Conservation (phyloP, 2,329 filamentous ascomycete genomes). For the Microsporum ferrugineum region DNA sequence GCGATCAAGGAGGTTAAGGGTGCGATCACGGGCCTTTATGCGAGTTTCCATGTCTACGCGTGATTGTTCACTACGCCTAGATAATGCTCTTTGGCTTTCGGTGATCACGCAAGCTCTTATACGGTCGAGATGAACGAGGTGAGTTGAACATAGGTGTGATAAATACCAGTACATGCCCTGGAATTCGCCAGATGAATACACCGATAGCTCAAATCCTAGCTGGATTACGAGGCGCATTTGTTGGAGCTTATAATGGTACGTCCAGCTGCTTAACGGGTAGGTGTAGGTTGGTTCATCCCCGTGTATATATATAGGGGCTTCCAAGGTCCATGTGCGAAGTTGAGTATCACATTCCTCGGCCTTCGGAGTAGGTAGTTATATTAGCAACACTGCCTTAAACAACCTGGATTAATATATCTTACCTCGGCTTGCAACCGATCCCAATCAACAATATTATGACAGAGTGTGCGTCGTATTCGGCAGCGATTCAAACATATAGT, state of each 20-base stretch:
- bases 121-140: slow-evolving; percentile 58
- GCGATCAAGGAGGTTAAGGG: slow-evolving; percentile 45
- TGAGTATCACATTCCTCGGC: slow-evolving; percentile 61
- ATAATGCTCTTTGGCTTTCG: slow-evolving; percentile 21
- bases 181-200: slow-evolving; percentile 78
- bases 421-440: slow-evolving; percentile 72
- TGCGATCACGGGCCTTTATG: slow-evolving; percentile 27
- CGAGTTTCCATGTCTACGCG: slow-evolving; percentile 16
- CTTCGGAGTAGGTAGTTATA: slow-evolving; percentile 16
- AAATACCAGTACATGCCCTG: slow-evolving; percentile 87
- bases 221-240: slow-evolving; percentile 81
- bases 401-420: slow-evolving; percentile 7
- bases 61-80: slow-evolving; percentile 10
- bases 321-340: slow-evolving; percentile 50
- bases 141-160: slow-evolving; percentile 57
- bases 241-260: slow-evolving; percentile 77
- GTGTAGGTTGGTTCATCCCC: slow-evolving; percentile 49
- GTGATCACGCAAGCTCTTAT: slow-evolving; percentile 54
- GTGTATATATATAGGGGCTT: slow-evolving; percentile 47
- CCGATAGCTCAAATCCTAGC: slow-evolving; percentile 83
- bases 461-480: slow-evolving; percentile 77
- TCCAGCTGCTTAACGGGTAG: slow-evolving; percentile 75
- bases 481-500: slow-evolving; percentile 83
- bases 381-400: neutral
- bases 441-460: slow-evolving; percentile 71